A percentile compares a stretch with the other conserved stretches of the same genome.
phyloP scores from a whole-genome alignment of 306 rosid species.

The Astragalus membranaceus region DNA sequence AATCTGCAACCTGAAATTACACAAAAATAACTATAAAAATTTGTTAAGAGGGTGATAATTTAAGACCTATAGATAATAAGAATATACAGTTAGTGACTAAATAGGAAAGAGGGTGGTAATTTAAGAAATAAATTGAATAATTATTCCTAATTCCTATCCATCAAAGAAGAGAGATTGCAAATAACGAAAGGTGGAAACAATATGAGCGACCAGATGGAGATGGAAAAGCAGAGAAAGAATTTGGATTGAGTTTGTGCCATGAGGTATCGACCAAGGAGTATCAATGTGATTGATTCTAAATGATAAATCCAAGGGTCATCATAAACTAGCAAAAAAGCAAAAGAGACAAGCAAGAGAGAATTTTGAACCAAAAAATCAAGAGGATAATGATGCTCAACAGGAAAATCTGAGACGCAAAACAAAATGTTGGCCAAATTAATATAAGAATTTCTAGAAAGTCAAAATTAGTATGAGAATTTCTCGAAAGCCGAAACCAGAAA shows the following conservation, averaged over 20 bases:
- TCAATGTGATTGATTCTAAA: conserved; percentile 49
- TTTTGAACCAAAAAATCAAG: conserved; percentile 48
- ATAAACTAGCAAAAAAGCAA: conserved; percentile 36
- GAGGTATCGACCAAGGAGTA: conserved; percentile 54
- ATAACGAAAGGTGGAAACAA: conserved; percentile 67
- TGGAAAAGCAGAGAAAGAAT: conserved; percentile 64
- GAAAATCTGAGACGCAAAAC: conserved; percentile 26
- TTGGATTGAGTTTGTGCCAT: conserved; percentile 54
- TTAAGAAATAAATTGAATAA: too few relatives aligned
- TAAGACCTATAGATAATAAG: too few relatives aligned
- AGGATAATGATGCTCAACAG: conserved; percentile 48
- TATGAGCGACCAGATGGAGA: conserved; percentile 66
- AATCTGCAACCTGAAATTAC: too few relatives aligned
- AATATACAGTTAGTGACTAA: too few relatives aligned
- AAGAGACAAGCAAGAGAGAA: conserved; percentile 55
- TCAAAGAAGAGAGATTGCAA: conserved; percentile 60
- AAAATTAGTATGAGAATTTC: too few relatives aligned
- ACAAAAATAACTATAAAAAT: too few relatives aligned
- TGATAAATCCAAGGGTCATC: conserved; percentile 34
- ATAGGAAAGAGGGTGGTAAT: too few relatives aligned
- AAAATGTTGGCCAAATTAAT: too few relatives aligned
- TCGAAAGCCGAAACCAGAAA: too few relatives aligned
- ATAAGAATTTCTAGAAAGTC: too few relatives aligned
- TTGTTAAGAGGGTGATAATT: too few relatives aligned
- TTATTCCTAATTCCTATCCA: too few relatives aligned